phyloP scores from a whole-genome alignment of 345 rosid species.

The Linum tenue region DNA sequence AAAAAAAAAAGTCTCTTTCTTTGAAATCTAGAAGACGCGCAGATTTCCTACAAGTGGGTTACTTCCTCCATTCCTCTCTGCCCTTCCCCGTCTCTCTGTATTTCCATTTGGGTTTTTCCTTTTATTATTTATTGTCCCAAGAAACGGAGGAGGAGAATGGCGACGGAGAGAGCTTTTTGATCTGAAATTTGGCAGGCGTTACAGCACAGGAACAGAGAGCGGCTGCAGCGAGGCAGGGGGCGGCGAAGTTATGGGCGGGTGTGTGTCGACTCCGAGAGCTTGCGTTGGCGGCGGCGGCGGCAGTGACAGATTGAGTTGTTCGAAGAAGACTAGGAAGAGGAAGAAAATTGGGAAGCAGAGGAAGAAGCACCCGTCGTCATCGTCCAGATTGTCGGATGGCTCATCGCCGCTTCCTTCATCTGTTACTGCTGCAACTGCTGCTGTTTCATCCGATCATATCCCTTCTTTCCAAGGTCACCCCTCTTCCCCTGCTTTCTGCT shows the following conservation, averaged over 20 bases:
- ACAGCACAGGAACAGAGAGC: no score
- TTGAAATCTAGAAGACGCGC: background rate
- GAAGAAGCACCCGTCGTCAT: background rate
- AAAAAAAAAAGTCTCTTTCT: background rate
- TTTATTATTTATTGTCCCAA: no score
- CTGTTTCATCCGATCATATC: constrained; percentile 24
- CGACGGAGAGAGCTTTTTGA: background rate
- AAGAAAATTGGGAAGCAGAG: constrained; percentile 34
- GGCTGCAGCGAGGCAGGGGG: no score
- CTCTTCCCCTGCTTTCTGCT: background rate
- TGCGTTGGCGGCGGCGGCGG: constrained; percentile 56
- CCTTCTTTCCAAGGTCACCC: constrained; percentile 49
- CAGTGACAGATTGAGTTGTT: constrained; percentile 32
- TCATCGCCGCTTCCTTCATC: constrained; percentile 35
- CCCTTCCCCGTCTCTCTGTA: background rate
- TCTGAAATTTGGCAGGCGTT: background rate
- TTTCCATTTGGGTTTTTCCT: no score
- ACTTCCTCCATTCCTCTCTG: background rate
- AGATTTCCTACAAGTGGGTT: background rate
- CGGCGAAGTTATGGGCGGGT: constrained; percentile 51
- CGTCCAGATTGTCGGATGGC: constrained; percentile 48
- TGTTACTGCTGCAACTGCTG: constrained; percentile 18
- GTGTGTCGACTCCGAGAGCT: constrained; percentile 63
- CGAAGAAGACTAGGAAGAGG: constrained; percentile 40
- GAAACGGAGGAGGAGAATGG: background rate